These are phyloP conservation scores for Xylaria palmicola DNA, from an alignment of 495 filamentous ascomycete genomes.

Conservation along the genomic window DNA sequence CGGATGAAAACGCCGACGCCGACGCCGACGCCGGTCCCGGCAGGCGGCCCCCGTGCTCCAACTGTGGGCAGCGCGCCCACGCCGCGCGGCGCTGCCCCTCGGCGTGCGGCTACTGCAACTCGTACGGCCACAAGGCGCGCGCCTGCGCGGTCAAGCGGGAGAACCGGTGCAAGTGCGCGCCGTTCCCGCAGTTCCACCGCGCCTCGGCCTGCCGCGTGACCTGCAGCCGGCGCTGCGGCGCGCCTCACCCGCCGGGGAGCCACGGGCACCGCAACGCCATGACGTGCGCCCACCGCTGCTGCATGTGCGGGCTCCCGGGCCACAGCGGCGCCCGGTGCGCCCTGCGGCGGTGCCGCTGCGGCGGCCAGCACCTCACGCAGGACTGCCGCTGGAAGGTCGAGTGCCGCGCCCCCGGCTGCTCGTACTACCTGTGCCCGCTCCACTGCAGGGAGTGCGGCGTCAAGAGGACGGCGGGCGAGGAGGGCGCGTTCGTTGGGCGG, in stretches of 20 bases:
- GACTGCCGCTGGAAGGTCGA: slow-evolving; percentile 41
- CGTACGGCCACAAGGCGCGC: slow-evolving; percentile 22
- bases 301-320: slow-evolving; percentile 39
- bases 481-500: slow-evolving; percentile 30
- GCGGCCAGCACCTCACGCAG: slow-evolving; percentile 37
- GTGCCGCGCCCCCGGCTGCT: slow-evolving; percentile 30
- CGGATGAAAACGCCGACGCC: too few relatives aligned
- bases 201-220: slow-evolving; percentile 29
- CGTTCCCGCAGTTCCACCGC: slow-evolving; percentile 38
- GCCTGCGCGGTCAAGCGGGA: slow-evolving; percentile 28
- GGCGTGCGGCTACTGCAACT: slow-evolving; percentile 36
- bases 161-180: slow-evolving; percentile 40
- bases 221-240: slow-evolving; percentile 35
- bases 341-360: slow-evolving; percentile 32
- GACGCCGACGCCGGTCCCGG: not conserved
- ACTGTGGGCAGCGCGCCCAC: slow-evolving; percentile 30
- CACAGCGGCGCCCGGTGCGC: slow-evolving; percentile 38
- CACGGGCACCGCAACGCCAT: slow-evolving; percentile 36
- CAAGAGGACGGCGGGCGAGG: slow-evolving; percentile 26
- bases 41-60: slow-evolving; percentile 22
- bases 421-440: slow-evolving; percentile 33
- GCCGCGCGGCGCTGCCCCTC: slow-evolving; percentile 19
- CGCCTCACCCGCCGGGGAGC: slow-evolving; percentile 18
- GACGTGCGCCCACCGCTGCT: slow-evolving; percentile 36
- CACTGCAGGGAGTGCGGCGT: slow-evolving; percentile 38